Evolutionary conservation across 2,329 filamentous ascomycete genomes (phyloP), one percentile per base, ranked within the genome.

Genomic region (Corinectria fuckeliana): DNA sequence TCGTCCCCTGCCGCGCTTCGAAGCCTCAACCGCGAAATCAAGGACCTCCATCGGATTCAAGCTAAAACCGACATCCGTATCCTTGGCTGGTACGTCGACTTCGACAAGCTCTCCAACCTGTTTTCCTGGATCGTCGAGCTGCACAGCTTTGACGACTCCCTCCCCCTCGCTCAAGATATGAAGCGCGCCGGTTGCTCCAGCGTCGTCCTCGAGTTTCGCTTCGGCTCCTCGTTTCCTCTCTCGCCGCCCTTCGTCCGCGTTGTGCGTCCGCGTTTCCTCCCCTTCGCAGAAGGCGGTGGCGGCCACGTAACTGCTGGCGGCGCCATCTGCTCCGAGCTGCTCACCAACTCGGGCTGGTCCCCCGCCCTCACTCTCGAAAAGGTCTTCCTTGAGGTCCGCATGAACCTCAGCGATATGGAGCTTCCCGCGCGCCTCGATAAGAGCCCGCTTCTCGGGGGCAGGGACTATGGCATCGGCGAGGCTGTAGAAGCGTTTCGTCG

Each of bases 81-180:
- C 59, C 82, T 96, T 0, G 93, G 93, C 14, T 97, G 93, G 92
- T 92, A 92, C 70, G 88, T 96, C 55, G 85, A 96, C 69, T 81
- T 83, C 47, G 77, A 80, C 5, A 83, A 85, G 49, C 79, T 93
- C 34, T 83, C 79, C 20, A 96, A 93, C 69, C 82, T 93, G 62
- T 97, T 95, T 70, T 92, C 96, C 70, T 96, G 93, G 93, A 92
- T 96, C 58, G 88, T 96, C 5, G 91, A 97, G 73, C 79, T 97
- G 1, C 93, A 97, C 73, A 91, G 89, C 41, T 96, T 97, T 69
- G 89, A 92, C 21, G 64, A 78, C 0, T 73, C 77, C 1, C 80
- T 95, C 0, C 91, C 90, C 1, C 80, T 97, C 1, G 88, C 90
- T 0, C 72, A 83, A 52, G 93, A 97, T 70, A 92, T 97, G 86